Conservation (phyloP, 176 grass and related monocot genomes). For the Dendrocalamus sinicus region DNA sequence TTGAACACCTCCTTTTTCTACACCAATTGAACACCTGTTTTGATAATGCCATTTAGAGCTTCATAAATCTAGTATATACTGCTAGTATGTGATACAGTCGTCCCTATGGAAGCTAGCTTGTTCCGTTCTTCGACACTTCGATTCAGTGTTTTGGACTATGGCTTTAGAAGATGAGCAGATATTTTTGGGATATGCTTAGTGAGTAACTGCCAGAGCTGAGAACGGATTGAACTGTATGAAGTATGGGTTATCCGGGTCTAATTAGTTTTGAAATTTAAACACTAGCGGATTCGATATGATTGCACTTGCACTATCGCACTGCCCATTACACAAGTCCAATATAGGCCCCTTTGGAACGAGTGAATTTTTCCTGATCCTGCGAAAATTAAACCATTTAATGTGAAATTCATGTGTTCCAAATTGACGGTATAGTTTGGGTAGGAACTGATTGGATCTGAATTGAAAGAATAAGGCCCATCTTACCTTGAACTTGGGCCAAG, state of each 20-base stretch:
- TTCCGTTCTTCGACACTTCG: background rate
- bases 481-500: background rate
- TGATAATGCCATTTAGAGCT: background rate
- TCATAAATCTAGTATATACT: background rate
- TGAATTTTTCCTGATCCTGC: no score
- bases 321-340: no score
- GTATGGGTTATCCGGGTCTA: background rate
- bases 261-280: background rate
- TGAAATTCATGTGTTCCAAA: no score
- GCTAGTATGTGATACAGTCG: no score
- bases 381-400: no score
- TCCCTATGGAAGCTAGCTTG: background rate
- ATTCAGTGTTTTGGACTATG: background rate
- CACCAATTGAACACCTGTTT: background rate
- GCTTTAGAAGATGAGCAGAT: background rate
- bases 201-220: background rate
- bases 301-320: no score
- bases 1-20: background rate
- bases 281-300: background rate
- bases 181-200: background rate
- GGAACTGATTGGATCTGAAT: background rate
- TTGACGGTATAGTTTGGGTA: no score
- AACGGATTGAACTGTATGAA: background rate
- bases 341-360: no score
- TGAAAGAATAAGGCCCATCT: background rate